These are phyloP conservation scores for Stropharia rugosoannulata DNA, from an alignment of 768 basidiomycete genomes.

Conservation along the genomic window DNA sequence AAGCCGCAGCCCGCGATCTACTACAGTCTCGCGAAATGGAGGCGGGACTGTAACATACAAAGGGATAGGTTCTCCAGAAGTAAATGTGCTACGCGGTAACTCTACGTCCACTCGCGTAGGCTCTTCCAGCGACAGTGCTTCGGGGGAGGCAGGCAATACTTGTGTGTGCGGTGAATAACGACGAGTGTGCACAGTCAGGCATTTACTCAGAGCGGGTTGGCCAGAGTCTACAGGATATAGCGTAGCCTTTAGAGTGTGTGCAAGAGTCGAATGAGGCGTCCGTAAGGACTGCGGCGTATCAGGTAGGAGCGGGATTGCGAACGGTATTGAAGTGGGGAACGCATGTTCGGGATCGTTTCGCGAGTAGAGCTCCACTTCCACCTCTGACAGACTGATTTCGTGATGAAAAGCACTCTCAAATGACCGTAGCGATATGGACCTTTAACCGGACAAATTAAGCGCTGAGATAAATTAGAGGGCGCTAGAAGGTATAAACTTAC, in stretches of 20 bases:
- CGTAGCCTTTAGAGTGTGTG: slow-evolving; percentile 67
- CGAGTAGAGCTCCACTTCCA: slow-evolving; percentile 56
- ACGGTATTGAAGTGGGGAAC: slow-evolving; percentile 69
- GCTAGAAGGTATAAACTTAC: slow-evolving; percentile 45
- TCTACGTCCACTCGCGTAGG: slow-evolving; percentile 72
- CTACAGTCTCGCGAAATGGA: slow-evolving; percentile 63
- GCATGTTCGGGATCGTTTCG: slow-evolving; percentile 33
- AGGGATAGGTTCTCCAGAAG: slow-evolving; percentile 71
- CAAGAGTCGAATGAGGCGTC: slow-evolving; percentile 71
- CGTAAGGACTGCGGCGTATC: slow-evolving; percentile 86
- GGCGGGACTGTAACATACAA: slow-evolving; percentile 81
- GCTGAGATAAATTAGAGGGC: slow-evolving; percentile 3
- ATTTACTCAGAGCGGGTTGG: slow-evolving; percentile 44
- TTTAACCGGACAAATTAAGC: slow-evolving; percentile 26
- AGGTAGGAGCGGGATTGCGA: slow-evolving; percentile 73
- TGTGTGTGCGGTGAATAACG: slow-evolving; percentile 70
- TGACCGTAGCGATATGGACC: slow-evolving; percentile 65
- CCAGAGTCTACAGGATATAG: slow-evolving; percentile 49
- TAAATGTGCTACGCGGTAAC: slow-evolving; percentile 70
- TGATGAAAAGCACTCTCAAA: slow-evolving; percentile 60
- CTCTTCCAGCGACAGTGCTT: slow-evolving; percentile 52
- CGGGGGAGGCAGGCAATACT: slow-evolving; percentile 56
- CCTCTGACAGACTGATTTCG: slow-evolving; percentile 65
- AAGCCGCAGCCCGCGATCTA: slow-evolving; percentile 69
- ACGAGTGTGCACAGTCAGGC: slow-evolving; percentile 66